phyloP scores from a whole-genome alignment of 1,284 basidiomycete genomes.

The Termitomyces sp. region DNA sequence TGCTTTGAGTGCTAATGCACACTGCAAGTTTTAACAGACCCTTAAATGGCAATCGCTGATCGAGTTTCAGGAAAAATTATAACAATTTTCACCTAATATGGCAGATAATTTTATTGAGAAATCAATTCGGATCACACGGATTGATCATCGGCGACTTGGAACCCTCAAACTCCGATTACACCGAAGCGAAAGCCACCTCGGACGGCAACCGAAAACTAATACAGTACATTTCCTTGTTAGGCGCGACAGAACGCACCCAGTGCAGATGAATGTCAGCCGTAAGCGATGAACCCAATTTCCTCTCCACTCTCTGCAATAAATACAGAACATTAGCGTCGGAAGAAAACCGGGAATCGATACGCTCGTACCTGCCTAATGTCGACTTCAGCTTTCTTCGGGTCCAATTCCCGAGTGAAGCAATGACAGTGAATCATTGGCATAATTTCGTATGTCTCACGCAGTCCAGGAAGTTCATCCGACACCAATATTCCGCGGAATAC shows the following conservation, averaged over 20 bases:
- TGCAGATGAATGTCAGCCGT: slow-evolving; percentile 57
- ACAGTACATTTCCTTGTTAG: slow-evolving; percentile 99
- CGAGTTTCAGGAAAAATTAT: slow-evolving; percentile 7
- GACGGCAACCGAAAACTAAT: slow-evolving; percentile 84
- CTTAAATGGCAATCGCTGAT: slow-evolving; percentile 1
- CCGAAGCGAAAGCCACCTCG: slow-evolving; percentile 40
- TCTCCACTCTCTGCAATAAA: slow-evolving; percentile 63
- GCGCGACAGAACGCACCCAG: slow-evolving; percentile 89
- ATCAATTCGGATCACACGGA: background rate
- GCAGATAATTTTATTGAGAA: background rate
- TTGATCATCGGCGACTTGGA: slow-evolving; percentile 3
- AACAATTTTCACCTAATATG: background rate
- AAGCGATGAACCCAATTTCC: slow-evolving; percentile 56
- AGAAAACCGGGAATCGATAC: background rate
- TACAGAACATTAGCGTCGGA: background rate
- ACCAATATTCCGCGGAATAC: slow-evolving; percentile 76
- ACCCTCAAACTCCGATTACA: slow-evolving; percentile 5
- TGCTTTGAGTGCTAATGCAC: slow-evolving; percentile 10
- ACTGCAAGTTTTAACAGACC: background rate
- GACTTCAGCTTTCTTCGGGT: slow-evolving; percentile 55
- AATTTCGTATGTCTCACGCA: slow-evolving; percentile 43
- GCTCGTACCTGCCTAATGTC: slow-evolving; percentile 77
- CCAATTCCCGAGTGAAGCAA: slow-evolving; percentile 92
- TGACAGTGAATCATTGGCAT: slow-evolving; percentile 95
- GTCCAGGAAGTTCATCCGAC: slow-evolving; percentile 24